Base-by-base conservation (phyloP, 179 eudicot species). In the Sideroxylon spinosum region DNA sequence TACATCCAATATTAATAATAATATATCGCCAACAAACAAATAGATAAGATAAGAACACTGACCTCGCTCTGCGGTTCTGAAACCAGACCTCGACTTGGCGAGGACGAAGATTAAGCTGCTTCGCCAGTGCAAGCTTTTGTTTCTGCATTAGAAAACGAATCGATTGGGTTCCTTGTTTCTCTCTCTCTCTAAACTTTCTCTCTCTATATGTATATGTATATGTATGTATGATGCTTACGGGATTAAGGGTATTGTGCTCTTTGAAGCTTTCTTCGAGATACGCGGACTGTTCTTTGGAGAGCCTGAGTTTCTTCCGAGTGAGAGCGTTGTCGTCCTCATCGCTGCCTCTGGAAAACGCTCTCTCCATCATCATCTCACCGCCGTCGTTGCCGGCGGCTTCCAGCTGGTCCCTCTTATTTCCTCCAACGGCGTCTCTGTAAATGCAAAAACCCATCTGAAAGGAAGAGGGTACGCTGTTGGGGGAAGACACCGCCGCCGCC, bases 81-180 rank as follows among this genome's bases (percentile, higher is more conserved):
- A 94, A 94, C 98, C 98, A 94, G 48, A 94, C 98, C 82, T 94
- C 98, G 10, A 94, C 97, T 86, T 94, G 98, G 20, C 98, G 87
- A 37, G 97, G 94, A 44, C 97, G 88, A 55, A 94, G 98, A 86
- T 85, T 90, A 11, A 94, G 93, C 79, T 90, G 97, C 76, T 91
- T 89, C 1, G 98, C 98, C 80, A 94, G 88, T 55, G 91, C 97
- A 14, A 83, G 90, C 80, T 94, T 94, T 78, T 94, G 97, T 73
- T 93, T 94, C 98, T 94, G 92, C 83, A 60, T 69, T 49, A 68
- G 37, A 68, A 14, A 7, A 22, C 7, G 13, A 75, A 63, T 29
- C 0, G n/a, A 67, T 25, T 0, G 37, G 66, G 9, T 19, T 17
- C 8, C 0, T 17, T 26, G 44, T 37, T 37, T 55, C 13, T 61